Evolutionary conservation across 2,329 filamentous ascomycete genomes (phyloP).

Genomic region (Zasmidium citrigriseum): DNA sequence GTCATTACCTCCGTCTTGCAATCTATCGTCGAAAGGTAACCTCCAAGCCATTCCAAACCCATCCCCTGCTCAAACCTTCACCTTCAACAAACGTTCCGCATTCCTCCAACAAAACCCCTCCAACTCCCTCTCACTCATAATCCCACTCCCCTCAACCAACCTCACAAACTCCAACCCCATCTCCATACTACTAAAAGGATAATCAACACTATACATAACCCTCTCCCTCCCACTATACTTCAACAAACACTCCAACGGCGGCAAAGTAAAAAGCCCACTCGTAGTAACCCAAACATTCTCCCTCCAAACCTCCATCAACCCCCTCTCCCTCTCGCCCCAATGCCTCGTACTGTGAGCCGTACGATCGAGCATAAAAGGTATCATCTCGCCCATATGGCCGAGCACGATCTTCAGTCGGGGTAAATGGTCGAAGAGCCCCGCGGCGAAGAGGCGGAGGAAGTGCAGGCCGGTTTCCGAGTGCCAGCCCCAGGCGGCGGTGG

Average conservation of each 20-base stretch:
- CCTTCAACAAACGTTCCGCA: constrained; percentile 14
- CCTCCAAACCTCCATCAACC: constrained; percentile 41
- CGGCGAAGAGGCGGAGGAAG: constrained; percentile 51
- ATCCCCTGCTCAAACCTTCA: neutral
- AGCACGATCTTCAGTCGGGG: constrained; percentile 55
- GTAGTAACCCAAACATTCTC: constrained; percentile 61
- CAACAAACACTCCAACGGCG: constrained; percentile 43
- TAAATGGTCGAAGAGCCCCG: constrained; percentile 55
- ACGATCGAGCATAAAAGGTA: constrained; percentile 57
- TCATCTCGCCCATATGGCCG: constrained; percentile 56
- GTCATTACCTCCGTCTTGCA: too few species aligned
- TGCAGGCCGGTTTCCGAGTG: constrained; percentile 50
- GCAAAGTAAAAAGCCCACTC: constrained; percentile 54
- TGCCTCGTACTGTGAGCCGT: constrained; percentile 28
- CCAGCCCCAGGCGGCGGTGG: constrained; percentile 47
- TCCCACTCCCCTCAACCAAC: constrained; percentile 6
- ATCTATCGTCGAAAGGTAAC: too few species aligned
- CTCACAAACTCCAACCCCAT: constrained; percentile 12
- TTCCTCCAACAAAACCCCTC: constrained; percentile 14
- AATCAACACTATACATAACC: constrained; percentile 17
- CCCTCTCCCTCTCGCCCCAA: constrained; percentile 35
- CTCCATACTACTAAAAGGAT: constrained; percentile 10
- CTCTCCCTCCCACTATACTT: constrained; percentile 4
- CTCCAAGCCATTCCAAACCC: neutral
- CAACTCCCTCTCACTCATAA: constrained; percentile 12